These are phyloP conservation scores for Candida sanyaensis DNA, from an alignment of 1,139 yeast genomes.

Conservation along the genomic window DNA sequence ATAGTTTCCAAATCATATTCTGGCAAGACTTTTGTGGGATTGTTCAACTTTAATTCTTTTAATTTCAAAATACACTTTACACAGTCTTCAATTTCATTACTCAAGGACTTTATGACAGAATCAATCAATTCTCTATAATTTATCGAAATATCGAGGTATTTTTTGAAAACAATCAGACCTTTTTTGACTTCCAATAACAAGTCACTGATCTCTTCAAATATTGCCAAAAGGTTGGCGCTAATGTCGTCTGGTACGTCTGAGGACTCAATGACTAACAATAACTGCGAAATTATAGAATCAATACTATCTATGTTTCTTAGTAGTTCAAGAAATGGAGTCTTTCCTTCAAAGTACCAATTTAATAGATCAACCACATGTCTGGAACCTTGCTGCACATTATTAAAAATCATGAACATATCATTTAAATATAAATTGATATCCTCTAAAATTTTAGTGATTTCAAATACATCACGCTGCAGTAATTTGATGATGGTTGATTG, in stretches of 20 bases:
- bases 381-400: conserved; percentile 14
- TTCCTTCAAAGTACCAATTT: conserved; percentile 55
- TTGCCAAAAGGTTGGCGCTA: conserved; percentile 17
- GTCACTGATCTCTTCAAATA: conserved; percentile 40
- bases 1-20: conserved; percentile 42
- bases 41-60: conserved; percentile 40
- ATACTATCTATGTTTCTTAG: conserved; percentile 40
- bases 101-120: conserved; percentile 52
- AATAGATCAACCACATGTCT: conserved; percentile 15
- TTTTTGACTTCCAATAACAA: conserved; percentile 43
- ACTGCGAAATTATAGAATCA: conserved; percentile 48
- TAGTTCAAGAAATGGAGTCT: conserved; percentile 40
- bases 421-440: conserved; percentile 32
- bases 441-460: conserved; percentile 30
- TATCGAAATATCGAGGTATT: conserved; percentile 52
- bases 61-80: conserved; percentile 37
- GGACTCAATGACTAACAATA: conserved; percentile 30
- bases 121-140: conserved; percentile 61
- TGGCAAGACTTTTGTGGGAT: conserved; percentile 44
- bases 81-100: conserved; percentile 52
- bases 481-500: conserved; percentile 15
- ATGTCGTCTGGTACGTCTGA: conserved; percentile 19
- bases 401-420: conserved; percentile 20
- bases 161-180: conserved; percentile 36
- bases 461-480: conserved; percentile 33